phyloP scores from a whole-genome alignment of 805 yeast genomes.

The Cyberlindnera sargentensis region DNA sequence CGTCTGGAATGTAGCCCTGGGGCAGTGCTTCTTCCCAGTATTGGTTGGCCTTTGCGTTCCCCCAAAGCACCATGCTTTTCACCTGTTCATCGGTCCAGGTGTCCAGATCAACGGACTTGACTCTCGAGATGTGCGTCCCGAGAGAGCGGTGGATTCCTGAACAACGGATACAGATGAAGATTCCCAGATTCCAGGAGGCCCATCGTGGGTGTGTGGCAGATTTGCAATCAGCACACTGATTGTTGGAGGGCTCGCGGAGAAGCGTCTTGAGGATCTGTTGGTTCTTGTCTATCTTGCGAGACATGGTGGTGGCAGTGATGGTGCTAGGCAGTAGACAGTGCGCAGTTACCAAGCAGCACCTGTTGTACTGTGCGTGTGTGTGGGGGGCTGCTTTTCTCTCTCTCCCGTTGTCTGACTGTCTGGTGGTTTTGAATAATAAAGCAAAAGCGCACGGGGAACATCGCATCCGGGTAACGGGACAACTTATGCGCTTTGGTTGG shows the following conservation, averaged over 20 bases:
- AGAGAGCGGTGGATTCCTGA: constrained; percentile 93
- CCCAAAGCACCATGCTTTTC: constrained; percentile 77
- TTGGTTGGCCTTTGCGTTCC: constrained; percentile 67
- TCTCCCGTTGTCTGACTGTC: background rate
- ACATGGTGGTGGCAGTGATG: constrained; percentile 1
- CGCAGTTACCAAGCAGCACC: background rate
- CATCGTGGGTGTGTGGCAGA: constrained; percentile 86
- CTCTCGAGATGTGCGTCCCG: constrained; percentile 93
- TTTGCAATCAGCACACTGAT: constrained; percentile 87
- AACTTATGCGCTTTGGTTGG: too few relatives aligned
- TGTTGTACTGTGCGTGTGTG: background rate
- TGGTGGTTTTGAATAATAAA: too few relatives aligned
- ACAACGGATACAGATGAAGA: constrained; percentile 89
- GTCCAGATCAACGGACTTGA: constrained; percentile 89
- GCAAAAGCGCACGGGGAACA: too few relatives aligned
- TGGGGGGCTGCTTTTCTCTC: background rate
- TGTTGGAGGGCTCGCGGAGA: constrained; percentile 71
- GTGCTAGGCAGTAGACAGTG: background rate
- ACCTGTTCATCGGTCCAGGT: constrained; percentile 96
- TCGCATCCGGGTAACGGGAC: too few relatives aligned
- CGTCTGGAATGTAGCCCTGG: constrained; percentile 66
- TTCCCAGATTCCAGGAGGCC: constrained; percentile 96
- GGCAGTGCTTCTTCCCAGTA: constrained; percentile 85
- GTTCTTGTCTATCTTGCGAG: constrained; percentile 19
- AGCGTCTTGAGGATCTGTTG: constrained; percentile 59